These are phyloP conservation scores for Nyctanthes arbortristis DNA, from an alignment of 257 asterid genomes.

Conservation along the genomic window DNA sequence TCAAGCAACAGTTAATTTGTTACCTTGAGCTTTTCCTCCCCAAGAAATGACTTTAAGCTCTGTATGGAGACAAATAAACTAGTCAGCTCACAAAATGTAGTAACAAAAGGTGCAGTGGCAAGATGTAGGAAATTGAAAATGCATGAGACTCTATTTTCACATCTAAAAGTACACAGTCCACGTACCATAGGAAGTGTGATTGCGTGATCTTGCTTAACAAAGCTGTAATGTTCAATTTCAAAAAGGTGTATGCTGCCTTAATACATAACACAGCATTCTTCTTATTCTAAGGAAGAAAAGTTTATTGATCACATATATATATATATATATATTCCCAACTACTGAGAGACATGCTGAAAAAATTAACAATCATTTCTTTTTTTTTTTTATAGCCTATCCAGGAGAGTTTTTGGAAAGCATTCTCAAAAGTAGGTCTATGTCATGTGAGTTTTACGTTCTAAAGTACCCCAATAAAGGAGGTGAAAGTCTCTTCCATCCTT, in stretches of 20 bases:
- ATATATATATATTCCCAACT: too few species aligned
- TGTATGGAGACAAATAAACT: conserved; percentile 38
- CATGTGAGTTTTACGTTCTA: too few species aligned
- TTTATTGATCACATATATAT: too few species aligned
- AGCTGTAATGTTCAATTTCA: not conserved
- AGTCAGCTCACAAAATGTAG: conserved; percentile 24
- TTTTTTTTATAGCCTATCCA: too few species aligned
- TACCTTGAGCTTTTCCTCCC: conserved; percentile 94
- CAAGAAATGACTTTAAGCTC: conserved; percentile 85
- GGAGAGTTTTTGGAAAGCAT: too few species aligned
- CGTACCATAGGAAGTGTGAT: not conserved
- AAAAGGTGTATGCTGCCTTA: not conserved
- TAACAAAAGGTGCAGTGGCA: not conserved
- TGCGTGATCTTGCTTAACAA: not conserved
- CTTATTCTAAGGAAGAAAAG: not conserved
- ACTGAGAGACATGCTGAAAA: too few species aligned
- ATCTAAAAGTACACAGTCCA: not conserved
- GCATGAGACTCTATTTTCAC: not conserved
- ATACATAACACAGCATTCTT: not conserved
- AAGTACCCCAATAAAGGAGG: too few species aligned
- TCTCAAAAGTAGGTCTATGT: too few species aligned
- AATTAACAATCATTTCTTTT: too few species aligned
- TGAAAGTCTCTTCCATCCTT: too few species aligned
- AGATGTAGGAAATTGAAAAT: not conserved
- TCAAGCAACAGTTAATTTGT: conserved; percentile 19